These are phyloP conservation scores for Intubia oerlemansii DNA, from an alignment of 2,329 filamentous ascomycete genomes.

Conservation along the genomic window DNA sequence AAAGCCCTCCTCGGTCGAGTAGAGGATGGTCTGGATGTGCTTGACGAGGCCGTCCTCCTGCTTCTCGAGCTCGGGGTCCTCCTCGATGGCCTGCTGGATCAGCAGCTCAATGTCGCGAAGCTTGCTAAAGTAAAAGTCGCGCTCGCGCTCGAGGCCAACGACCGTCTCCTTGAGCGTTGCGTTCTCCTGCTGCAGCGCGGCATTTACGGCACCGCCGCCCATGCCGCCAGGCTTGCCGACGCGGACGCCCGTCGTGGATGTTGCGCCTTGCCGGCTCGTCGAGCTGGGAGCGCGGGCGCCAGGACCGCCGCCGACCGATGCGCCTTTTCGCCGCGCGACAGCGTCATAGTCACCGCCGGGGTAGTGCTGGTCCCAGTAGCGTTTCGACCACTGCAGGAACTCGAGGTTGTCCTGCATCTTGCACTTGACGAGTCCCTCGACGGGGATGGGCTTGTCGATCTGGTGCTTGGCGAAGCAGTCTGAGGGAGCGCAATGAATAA, in stretches of 20 bases:
- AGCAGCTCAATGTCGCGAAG: constrained; percentile 89
- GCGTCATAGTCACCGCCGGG: constrained; percentile 95
- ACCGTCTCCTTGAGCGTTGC: constrained; percentile 84
- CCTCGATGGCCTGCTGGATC: constrained; percentile 80
- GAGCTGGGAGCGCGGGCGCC: constrained; percentile 17
- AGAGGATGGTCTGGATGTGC: constrained; percentile 89
- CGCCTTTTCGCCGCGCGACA: constrained; percentile 61
- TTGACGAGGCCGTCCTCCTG: constrained; percentile 82
- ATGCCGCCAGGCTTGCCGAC: constrained; percentile 15
- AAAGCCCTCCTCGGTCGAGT: constrained; percentile 86
- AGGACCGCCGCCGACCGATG: constrained; percentile 11
- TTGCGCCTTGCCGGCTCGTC: constrained; percentile 33
- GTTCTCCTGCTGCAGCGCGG: constrained; percentile 69
- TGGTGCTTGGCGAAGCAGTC: constrained; percentile 70
- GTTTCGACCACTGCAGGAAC: constrained; percentile 92
- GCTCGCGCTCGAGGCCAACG: constrained; percentile 79
- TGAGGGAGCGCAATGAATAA: too few relatives aligned
- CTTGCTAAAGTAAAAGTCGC: constrained; percentile 99
- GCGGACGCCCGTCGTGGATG: constrained; percentile 35
- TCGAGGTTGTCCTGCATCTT: constrained; percentile 99
- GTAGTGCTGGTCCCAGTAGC: constrained; percentile 96
- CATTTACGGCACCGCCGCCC: constrained; percentile 37
- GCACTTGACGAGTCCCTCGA: constrained; percentile 82
- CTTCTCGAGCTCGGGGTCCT: constrained; percentile 83
- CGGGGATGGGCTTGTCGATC: constrained; percentile 76